Base-by-base conservation (phyloP, 1,284 basidiomycete genomes). In the Porodaedalea pini region DNA sequence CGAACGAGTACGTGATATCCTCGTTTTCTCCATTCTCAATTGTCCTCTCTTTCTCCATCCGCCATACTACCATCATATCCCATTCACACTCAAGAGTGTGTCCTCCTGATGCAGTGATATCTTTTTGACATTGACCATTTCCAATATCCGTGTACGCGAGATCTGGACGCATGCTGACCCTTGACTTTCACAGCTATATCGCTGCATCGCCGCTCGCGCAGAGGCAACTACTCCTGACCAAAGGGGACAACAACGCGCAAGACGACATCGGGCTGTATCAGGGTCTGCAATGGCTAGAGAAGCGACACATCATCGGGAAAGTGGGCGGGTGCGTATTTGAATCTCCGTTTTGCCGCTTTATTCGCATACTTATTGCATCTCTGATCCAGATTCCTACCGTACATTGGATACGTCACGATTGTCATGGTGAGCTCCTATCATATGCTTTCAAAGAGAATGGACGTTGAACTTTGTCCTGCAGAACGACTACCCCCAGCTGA, bases 401-500 rank as follows among this genome's bases (percentile, higher is more conserved):
- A 83, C 62, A 76, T 85, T 11, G 84, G 84, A 39, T 86, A 85
- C 63, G 79, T 82, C 5, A 85, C 83, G 6, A 85, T 86, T 43
- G 73, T 76, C 8, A 72, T 77, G 75, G 79, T 80, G 55, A 57
- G 55, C 51, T 56, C 39, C 55, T 43, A 32, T 41, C 34, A n/a
- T 43, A 17, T 43, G 21, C 15, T 25, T 43, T 37, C n/a, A 23
- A 19, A 2, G 25, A n/a, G 13, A 11, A 15, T 13, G 11, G 37
- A 23, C 11, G 6, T 11, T 50, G 17, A 37, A 31, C 13, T 21
- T 8, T 15, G 17, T 36, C 11, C 36, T 51, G 59, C 67, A 96
- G 90, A 98, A 98, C 71, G 94, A 98, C 75, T 95, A 91, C 71
- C 94, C 95, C 3, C 91, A 97, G 70, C 76, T 98, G 45, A 99